Evolutionary conservation across 805 yeast genomes (phyloP).

Genomic region (Wickerhamomyces ciferrii): DNA sequence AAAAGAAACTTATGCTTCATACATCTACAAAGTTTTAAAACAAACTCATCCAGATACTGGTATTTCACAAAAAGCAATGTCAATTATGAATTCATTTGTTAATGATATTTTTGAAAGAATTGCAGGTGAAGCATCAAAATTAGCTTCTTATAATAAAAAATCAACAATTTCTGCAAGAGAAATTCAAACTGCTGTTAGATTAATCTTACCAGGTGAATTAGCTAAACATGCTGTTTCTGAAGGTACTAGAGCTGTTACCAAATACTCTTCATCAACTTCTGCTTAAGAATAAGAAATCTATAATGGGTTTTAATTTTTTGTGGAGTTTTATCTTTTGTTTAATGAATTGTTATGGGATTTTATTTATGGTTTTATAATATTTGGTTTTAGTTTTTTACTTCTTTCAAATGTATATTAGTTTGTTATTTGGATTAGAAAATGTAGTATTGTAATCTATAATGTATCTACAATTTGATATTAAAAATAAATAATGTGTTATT

Average conservation of each 20-base stretch:
- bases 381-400: conserved; percentile 1
- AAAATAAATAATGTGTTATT: no score
- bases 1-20: conserved; percentile 97
- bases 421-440: not conserved
- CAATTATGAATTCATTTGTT: conserved; percentile 96
- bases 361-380: conserved; percentile 1
- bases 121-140: conserved; percentile 95
- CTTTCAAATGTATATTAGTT: not conserved
- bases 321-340: not conserved
- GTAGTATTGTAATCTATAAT: no score
- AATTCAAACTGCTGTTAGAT: conserved; percentile 97
- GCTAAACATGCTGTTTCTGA: conserved; percentile 98
- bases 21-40: conserved; percentile 95
- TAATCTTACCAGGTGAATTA: conserved; percentile 96
- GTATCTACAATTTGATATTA: no score
- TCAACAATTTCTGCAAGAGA: conserved; percentile 97
- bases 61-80: conserved; percentile 97
- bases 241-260: conserved; percentile 98
- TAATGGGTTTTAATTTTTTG: not conserved
- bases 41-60: conserved; percentile 99
- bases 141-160: conserved; percentile 98
- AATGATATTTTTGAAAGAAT: conserved; percentile 98
- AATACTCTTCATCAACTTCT: conserved; percentile 69
- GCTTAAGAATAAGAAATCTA: conserved; percentile 23
- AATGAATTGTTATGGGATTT: conserved; percentile 1